Conservation (phyloP, 495 filamentous ascomycete species). For the Apiosordaria backusii region DNA sequence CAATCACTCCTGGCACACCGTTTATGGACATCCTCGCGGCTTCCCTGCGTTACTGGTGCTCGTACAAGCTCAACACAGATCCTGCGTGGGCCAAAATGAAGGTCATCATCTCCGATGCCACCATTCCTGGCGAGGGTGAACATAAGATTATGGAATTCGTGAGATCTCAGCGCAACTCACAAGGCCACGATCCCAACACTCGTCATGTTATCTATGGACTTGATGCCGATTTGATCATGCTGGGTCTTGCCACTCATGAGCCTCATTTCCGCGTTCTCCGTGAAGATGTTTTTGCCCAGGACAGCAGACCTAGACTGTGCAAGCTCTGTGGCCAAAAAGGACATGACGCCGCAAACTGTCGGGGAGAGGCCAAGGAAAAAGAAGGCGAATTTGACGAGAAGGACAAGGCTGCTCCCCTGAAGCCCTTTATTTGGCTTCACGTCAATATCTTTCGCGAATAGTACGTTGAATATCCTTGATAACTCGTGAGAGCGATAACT, state of each 20-base stretch:
- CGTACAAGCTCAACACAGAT: slow-evolving; percentile 96
- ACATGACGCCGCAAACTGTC: slow-evolving; percentile 80
- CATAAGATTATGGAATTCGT: slow-evolving; percentile 99
- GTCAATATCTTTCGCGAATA: slow-evolving; percentile 91
- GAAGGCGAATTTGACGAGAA: slow-evolving; percentile 84
- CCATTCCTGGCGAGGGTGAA: slow-evolving; percentile 95
- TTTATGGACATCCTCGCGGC: slow-evolving; percentile 96
- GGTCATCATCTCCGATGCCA: slow-evolving; percentile 97
- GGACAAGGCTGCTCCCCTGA: slow-evolving; percentile 59
- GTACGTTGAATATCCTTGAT: background rate
- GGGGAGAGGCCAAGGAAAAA: slow-evolving; percentile 78
- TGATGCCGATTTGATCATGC: slow-evolving; percentile 98
- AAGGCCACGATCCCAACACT: slow-evolving; percentile 93
- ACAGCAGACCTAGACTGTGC: slow-evolving; percentile 75
- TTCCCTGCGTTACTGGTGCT: slow-evolving; percentile 92
- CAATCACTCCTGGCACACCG: slow-evolving; percentile 95
- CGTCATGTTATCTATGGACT: slow-evolving; percentile 93
- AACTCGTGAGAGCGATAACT: background rate
- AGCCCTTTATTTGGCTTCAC: slow-evolving; percentile 98
- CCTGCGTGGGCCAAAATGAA: slow-evolving; percentile 96
- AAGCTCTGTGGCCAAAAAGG: slow-evolving; percentile 85
- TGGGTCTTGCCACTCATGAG: slow-evolving; percentile 94
- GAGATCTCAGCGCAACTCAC: slow-evolving; percentile 83
- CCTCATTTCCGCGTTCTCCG: slow-evolving; percentile 95
- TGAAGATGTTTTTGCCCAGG: slow-evolving; percentile 94